These are phyloP conservation scores for Starmerella bacillaris DNA, from an alignment of 805 yeast genomes.

Conservation along the genomic window DNA sequence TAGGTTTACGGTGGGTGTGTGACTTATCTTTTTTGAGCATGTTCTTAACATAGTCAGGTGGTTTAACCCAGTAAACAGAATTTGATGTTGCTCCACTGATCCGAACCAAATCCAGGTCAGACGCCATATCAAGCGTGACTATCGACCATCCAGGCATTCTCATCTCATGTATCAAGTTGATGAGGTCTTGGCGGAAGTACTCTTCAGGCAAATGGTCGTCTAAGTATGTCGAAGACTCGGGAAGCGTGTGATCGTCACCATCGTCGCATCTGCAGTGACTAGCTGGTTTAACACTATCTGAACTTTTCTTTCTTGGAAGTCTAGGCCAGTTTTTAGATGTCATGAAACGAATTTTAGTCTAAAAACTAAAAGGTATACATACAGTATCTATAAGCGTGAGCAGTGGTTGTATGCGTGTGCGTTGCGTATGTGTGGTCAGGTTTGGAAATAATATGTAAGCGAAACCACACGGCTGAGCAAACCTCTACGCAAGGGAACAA, in stretches of 20 bases:
- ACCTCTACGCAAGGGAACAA: no score
- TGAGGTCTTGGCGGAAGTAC: constrained; percentile 66
- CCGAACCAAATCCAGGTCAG: constrained; percentile 38
- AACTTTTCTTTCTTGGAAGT: constrained; percentile 2
- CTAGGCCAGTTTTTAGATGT: constrained; percentile 5
- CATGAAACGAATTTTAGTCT: background rate
- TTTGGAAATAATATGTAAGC: no score
- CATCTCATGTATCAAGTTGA: constrained; percentile 44
- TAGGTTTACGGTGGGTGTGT: constrained; percentile 23
- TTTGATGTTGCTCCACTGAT: constrained; percentile 90
- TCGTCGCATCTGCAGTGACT: constrained; percentile 4
- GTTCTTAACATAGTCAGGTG: constrained; percentile 27
- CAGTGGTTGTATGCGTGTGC: no score
- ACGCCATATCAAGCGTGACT: constrained; percentile 26
- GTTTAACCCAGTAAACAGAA: constrained; percentile 61
- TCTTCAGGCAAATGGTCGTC: constrained; percentile 69
- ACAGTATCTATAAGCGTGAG: no score
- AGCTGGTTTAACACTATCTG: constrained; percentile 6
- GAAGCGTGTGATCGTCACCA: constrained; percentile 6
- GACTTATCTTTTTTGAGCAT: constrained; percentile 21
- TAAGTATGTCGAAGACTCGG: constrained; percentile 36
- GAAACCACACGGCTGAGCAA: no score
- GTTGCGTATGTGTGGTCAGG: no score
- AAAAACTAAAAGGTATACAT: no score
- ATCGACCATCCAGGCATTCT: constrained; percentile 66